phyloP scores from a whole-genome alignment of 352 stramenopile species.

The Globisporangium spiculum region DNA sequence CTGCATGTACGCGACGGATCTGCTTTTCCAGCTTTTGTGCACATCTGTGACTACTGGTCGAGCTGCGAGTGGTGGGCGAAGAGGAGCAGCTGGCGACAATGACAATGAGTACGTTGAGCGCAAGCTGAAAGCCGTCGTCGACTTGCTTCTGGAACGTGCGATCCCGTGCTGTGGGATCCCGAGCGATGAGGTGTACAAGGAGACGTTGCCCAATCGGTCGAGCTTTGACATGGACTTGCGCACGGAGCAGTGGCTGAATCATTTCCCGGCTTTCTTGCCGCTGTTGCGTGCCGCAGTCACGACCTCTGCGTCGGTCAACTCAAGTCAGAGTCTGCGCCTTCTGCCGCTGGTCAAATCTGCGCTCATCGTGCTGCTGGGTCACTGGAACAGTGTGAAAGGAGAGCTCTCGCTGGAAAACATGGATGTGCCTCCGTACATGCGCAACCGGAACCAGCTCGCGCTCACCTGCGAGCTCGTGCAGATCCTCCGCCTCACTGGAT shows the following conservation, averaged over 20 bases:
- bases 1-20: constrained; percentile 50
- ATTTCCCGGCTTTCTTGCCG: constrained; percentile 72
- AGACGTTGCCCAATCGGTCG: constrained; percentile 75
- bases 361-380: constrained; percentile 67
- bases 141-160: constrained; percentile 70
- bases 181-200: constrained; percentile 81
- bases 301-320: constrained; percentile 33
- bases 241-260: constrained; percentile 82
- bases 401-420: constrained; percentile 60
- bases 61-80: constrained; percentile 1
- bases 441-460: constrained; percentile 65
- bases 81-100: neutral
- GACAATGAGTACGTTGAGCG: constrained; percentile 30
- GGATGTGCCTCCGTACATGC: constrained; percentile 80
- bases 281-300: constrained; percentile 46
- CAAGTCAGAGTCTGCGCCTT: constrained; percentile 47
- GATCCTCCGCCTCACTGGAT: constrained; percentile 53
- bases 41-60: constrained; percentile 21
- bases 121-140: constrained; percentile 50
- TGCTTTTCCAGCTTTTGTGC: constrained; percentile 45
- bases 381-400: constrained; percentile 85
- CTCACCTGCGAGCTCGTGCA: constrained; percentile 65
- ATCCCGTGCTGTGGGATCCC: constrained; percentile 76
- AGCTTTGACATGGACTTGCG: constrained; percentile 79
- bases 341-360: constrained; percentile 75